phyloP scores from a whole-genome alignment of 2,329 filamentous ascomycete genomes.

The Alternaria brassicae region DNA sequence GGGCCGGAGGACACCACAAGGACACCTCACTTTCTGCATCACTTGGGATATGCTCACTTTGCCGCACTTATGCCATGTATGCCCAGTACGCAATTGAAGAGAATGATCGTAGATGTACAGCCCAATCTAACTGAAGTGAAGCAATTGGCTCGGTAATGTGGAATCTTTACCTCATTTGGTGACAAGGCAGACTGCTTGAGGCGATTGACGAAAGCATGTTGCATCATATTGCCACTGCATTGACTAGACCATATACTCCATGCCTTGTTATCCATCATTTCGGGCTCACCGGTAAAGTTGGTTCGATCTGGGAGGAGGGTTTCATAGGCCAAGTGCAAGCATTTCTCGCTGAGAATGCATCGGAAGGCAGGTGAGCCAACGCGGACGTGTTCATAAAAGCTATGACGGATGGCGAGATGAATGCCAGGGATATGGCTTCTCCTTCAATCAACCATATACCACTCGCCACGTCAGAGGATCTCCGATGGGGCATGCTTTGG shows the following conservation, averaged over 20 bases:
- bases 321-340: conserved; percentile 38
- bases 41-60: conserved; percentile 28
- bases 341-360: conserved; percentile 39
- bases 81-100: conserved; percentile 20
- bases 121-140: conserved; percentile 36
- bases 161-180: conserved; percentile 34
- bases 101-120: conserved; percentile 13
- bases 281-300: conserved; percentile 47
- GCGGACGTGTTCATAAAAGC: conserved; percentile 41
- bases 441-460: conserved; percentile 54
- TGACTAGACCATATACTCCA: conserved; percentile 29
- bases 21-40: conserved; percentile 33
- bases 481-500: conserved; percentile 57
- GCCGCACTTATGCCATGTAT: conserved; percentile 20
- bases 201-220: conserved; percentile 36
- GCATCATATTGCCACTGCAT: conserved; percentile 46
- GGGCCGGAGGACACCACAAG: conserved; percentile 37
- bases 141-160: conserved; percentile 43
- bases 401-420: conserved; percentile 51
- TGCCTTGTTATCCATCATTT: conserved; percentile 32
- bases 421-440: conserved; percentile 48
- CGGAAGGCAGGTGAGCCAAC: conserved; percentile 37
- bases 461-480: conserved; percentile 62
- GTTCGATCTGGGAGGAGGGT: conserved; percentile 45
- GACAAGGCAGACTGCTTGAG: conserved; percentile 39